phyloP scores from a whole-genome alignment of 2,329 filamentous ascomycete genomes.

The Colletotrichum tropicale region DNA sequence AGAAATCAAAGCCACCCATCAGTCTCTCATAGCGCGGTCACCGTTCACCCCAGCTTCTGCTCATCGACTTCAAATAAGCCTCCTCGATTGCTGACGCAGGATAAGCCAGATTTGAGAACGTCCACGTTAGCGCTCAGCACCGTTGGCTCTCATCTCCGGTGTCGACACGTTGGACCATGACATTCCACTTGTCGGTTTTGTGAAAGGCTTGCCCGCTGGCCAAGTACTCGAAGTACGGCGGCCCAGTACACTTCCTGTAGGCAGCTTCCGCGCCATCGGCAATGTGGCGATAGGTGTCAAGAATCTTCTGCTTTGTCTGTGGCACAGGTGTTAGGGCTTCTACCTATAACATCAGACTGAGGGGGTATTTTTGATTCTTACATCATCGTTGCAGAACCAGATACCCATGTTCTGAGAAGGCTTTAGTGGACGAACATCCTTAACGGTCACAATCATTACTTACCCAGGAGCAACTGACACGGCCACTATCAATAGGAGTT shows the following conservation, averaged over 20 bases:
- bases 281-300: neutral
- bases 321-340: neutral
- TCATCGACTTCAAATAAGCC: neutral
- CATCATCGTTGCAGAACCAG: neutral
- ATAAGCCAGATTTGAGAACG: neutral
- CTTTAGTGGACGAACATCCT: neutral
- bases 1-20: neutral
- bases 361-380: neutral
- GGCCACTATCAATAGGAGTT: neutral
- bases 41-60: neutral
- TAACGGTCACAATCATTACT: neutral
- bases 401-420: neutral
- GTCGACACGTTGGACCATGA: neutral
- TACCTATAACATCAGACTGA: neutral
- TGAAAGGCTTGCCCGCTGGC: neutral
- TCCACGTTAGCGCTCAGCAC: neutral
- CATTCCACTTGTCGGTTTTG: neutral
- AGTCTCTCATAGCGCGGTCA: fast-evolving
- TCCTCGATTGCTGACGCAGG: neutral
- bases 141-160: neutral
- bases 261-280: neutral
- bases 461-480: neutral
- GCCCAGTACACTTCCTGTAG: neutral
- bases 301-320: neutral
- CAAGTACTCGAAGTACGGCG: neutral